phyloP scores from a whole-genome alignment of 2,329 filamentous ascomycete species.

The Exophiala spinifera region DNA sequence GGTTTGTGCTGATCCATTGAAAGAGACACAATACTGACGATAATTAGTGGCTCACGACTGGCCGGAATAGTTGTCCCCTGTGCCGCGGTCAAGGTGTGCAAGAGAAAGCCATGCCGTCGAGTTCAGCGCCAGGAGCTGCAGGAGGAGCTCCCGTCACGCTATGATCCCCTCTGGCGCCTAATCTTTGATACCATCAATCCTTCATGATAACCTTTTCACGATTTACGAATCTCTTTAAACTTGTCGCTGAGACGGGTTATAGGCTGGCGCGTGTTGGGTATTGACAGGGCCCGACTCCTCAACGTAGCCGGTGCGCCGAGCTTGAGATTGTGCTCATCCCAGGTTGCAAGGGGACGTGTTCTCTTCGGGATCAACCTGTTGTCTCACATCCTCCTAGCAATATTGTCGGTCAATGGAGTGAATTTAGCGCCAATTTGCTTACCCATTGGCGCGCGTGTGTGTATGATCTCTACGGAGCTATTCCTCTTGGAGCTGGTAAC shows the following conservation, averaged over 20 bases:
- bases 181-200: background rate
- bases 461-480: background rate
- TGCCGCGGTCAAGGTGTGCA: slow-evolving; percentile 59
- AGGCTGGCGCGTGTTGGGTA: slow-evolving; percentile 16
- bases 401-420: background rate
- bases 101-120: slow-evolving; percentile 33
- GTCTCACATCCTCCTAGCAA: background rate
- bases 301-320: background rate
- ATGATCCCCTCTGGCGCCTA: background rate
- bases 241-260: slow-evolving; percentile 6
- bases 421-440: background rate
- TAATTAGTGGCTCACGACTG: slow-evolving; percentile 63
- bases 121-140: slow-evolving; percentile 4
- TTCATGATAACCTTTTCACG: slow-evolving; percentile 3
- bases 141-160: slow-evolving; percentile 5
- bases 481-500: background rate
- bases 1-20: slow-evolving; percentile 28
- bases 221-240: slow-evolving; percentile 20
- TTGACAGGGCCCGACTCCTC: background rate
- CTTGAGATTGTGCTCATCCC: background rate
- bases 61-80: slow-evolving; percentile 62
- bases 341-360: background rate
- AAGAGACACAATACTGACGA: slow-evolving; percentile 32
- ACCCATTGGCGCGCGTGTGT: background rate
- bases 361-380: background rate